Evolutionary conservation across 495 filamentous ascomycete genomes (phyloP).

Genomic region (Cercophora samala): DNA sequence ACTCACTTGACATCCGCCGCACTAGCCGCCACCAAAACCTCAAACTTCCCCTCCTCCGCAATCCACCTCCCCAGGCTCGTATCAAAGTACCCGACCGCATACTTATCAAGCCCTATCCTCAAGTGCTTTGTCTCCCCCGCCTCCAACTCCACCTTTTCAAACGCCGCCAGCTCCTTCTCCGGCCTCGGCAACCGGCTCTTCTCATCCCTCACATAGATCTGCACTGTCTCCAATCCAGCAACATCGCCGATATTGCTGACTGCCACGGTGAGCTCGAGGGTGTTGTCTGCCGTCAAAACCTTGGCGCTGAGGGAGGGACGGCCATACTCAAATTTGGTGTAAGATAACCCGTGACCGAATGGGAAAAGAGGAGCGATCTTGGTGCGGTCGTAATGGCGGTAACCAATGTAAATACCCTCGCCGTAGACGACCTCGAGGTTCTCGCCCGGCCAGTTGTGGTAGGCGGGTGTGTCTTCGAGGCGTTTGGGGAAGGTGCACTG

Average conservation of each 20-base stretch:
- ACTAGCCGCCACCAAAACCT: constrained; percentile 60
- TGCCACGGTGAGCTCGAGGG: constrained; percentile 57
- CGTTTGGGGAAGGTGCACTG: constrained; percentile 63
- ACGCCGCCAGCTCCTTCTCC: constrained; percentile 74
- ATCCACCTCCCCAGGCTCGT: constrained; percentile 67
- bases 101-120: constrained; percentile 64
- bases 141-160: constrained; percentile 70
- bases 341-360: constrained; percentile 82
- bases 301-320: constrained; percentile 51
- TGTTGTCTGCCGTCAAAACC: constrained; percentile 51
- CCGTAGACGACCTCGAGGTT: constrained; percentile 75
- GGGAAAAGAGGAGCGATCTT: constrained; percentile 64
- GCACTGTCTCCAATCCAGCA: constrained; percentile 71
- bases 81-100: constrained; percentile 80
- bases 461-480: constrained; percentile 77
- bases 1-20: constrained; percentile 47
- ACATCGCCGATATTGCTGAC: constrained; percentile 66
- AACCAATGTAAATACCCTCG: constrained; percentile 81
- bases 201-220: constrained; percentile 66
- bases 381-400: constrained; percentile 76
- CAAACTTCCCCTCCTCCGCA: constrained; percentile 71
- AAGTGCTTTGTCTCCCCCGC: constrained; percentile 67
- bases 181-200: constrained; percentile 60
- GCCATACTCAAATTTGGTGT: constrained; percentile 71
- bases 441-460: constrained; percentile 81